Percentiles rank a stretch among this genome's conserved stretches.
These are phyloP conservation scores for Anthoceros angustus DNA, from an alignment of 225 moss, liverwort and hornwort genomes.

Conservation along the genomic window DNA sequence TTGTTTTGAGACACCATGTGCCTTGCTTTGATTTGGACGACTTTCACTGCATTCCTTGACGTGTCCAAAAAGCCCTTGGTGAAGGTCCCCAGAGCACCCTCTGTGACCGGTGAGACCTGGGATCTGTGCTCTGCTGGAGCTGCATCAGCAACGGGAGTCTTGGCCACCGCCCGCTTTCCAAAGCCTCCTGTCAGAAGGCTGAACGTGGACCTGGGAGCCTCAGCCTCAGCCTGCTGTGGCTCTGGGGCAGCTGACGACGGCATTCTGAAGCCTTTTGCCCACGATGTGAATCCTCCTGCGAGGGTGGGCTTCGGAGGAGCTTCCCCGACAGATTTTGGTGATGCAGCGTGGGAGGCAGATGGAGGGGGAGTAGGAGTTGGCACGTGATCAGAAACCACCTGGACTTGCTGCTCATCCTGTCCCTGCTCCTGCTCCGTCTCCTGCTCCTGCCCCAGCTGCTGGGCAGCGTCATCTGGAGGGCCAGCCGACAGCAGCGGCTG, in stretches of 20 bases:
- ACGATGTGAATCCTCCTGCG: slow-evolving; percentile 1
- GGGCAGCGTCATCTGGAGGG: background rate
- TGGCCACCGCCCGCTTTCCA: slow-evolving; percentile 21
- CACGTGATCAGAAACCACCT: background rate
- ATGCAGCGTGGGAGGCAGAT: background rate
- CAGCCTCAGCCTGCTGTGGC: background rate
- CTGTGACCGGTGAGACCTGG: background rate
- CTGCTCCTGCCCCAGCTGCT: background rate
- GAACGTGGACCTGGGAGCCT: background rate
- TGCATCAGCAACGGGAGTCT: slow-evolving; percentile 24
- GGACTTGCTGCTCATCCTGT: background rate
- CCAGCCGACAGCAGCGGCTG: background rate
- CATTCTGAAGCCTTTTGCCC: slow-evolving; percentile 1
- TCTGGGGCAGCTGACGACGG: background rate
- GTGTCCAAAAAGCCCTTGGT: slow-evolving; percentile 61
- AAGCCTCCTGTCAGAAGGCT: slow-evolving; percentile 3
- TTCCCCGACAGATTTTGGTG: background rate
- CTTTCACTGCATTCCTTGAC: slow-evolving; percentile 82
- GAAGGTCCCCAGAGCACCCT: slow-evolving; percentile 50
- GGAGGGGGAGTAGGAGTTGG: background rate
- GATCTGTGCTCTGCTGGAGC: slow-evolving; percentile 21
- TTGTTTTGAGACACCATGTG: slow-evolving; percentile 88
- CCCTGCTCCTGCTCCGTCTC: background rate
- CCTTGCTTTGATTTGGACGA: slow-evolving; percentile 72
- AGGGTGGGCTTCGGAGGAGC: background rate